phyloP scores from a whole-genome alignment of 2,329 filamentous ascomycete species.

The Colletotrichum scovillei region DNA sequence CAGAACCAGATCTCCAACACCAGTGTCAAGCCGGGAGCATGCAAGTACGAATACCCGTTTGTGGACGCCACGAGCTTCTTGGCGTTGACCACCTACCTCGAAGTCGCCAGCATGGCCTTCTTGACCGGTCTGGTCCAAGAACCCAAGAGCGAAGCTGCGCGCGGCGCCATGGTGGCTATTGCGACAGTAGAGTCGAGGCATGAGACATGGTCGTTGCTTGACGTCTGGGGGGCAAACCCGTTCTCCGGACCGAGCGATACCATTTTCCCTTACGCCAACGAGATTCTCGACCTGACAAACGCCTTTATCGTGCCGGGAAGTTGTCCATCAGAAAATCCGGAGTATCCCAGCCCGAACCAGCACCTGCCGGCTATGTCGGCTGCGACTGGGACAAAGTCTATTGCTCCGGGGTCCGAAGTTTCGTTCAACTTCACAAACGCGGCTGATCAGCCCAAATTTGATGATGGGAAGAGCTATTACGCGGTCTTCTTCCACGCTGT shows the following conservation, averaged over 20 bases:
- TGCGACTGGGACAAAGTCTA: neutral
- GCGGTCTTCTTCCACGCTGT: neutral
- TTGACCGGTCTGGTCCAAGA: conserved; percentile 49
- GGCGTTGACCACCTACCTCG: conserved; percentile 48
- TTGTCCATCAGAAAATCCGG: neutral
- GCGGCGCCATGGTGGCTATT: conserved; percentile 49
- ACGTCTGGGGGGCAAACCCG: conserved; percentile 32
- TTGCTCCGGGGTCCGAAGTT: neutral
- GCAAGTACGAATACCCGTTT: conserved; percentile 1
- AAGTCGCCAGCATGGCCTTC: conserved; percentile 52
- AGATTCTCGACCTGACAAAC: neutral
- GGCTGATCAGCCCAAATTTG: neutral
- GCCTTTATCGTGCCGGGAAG: neutral
- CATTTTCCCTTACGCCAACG: neutral
- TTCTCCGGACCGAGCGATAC: conserved; percentile 1
- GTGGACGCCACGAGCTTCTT: neutral
- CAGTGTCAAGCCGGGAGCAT: conserved; percentile 49
- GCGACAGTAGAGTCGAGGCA: conserved; percentile 52
- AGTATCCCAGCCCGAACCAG: neutral
- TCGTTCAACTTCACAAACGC: neutral
- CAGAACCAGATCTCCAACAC: conserved; percentile 54
- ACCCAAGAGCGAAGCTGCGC: conserved; percentile 45
- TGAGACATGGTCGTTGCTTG: conserved; percentile 53
- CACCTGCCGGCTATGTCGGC: neutral
- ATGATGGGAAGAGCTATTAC: neutral